Evolutionary conservation across 2,329 filamentous ascomycete genomes (phyloP).

Genomic region (Volutella citrinella): DNA sequence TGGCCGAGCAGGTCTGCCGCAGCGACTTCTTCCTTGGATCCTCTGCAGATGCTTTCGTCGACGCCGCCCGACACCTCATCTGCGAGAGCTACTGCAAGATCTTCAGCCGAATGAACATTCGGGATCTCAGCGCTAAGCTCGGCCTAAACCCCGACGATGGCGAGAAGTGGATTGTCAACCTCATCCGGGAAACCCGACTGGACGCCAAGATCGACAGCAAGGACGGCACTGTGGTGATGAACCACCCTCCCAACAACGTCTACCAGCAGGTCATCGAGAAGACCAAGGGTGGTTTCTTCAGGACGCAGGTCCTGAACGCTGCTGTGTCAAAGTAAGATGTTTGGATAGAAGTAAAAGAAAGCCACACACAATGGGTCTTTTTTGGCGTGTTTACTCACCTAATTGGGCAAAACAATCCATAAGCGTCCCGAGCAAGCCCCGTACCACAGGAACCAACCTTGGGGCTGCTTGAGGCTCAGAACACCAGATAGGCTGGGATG

Average conservation of each 20-base stretch:
- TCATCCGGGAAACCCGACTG: conserved; percentile 94
- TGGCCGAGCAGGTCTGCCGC: conserved; percentile 87
- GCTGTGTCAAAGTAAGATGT: conserved; percentile 53
- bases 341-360: too few species aligned
- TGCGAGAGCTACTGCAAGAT: conserved; percentile 99
- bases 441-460: too few species aligned
- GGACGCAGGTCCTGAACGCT: conserved; percentile 88
- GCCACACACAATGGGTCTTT: conserved; percentile 19
- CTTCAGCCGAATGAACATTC: conserved; percentile 96
- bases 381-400: conserved; percentile 18
- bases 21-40: conserved; percentile 93
- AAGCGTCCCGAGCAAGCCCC: conserved; percentile 7
- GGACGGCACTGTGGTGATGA: conserved; percentile 98
- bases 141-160: conserved; percentile 91
- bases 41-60: conserved; percentile 84
- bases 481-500: too few species aligned
- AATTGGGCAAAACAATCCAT: conserved; percentile 19
- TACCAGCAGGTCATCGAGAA: conserved; percentile 99
- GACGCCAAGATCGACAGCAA: conserved; percentile 99
- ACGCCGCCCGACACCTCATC: conserved; percentile 91
- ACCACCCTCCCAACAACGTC: conserved; percentile 96
- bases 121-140: conserved; percentile 88
- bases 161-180: conserved; percentile 99
- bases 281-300: conserved; percentile 98
- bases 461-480: too few species aligned